Percentiles rank a stretch among this genome's conserved stretches.
phyloP scores from a whole-genome alignment of 2,329 filamentous ascomycete species.

The Aspergillus ibericus region DNA sequence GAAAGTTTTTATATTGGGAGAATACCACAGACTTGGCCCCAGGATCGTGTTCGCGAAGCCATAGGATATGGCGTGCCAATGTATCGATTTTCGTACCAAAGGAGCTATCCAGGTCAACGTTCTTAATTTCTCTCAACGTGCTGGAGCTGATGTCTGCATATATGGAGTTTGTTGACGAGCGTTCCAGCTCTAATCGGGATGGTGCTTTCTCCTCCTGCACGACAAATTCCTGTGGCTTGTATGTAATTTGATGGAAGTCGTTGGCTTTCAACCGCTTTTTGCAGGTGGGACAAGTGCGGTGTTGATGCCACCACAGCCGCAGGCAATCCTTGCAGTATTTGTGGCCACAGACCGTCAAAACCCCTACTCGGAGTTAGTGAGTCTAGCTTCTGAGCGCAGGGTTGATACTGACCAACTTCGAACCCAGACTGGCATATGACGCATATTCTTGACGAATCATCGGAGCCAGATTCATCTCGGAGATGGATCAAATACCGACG shows the following conservation, averaged over 20 bases:
- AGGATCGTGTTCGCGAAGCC: constrained; percentile 79
- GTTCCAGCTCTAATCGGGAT: constrained; percentile 30
- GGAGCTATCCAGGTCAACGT: constrained; percentile 70
- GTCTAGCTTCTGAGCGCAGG: background rate
- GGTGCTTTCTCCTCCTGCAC: constrained; percentile 58
- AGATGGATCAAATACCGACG: constrained; percentile 70
- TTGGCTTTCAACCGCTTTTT: constrained; percentile 65
- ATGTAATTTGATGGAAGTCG: constrained; percentile 81
- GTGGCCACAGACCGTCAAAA: constrained; percentile 79
- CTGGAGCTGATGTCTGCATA: constrained; percentile 74
- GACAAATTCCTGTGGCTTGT: constrained; percentile 73
- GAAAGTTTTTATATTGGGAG: constrained; percentile 82
- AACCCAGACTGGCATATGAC: constrained; percentile 82
- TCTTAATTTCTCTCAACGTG: constrained; percentile 76
- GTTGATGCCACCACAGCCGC: constrained; percentile 70
- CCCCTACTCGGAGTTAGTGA: constrained; percentile 28
- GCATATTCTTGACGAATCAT: constrained; percentile 67
- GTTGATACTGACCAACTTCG: constrained; percentile 64
- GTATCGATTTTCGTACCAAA: constrained; percentile 92
- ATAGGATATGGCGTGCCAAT: constrained; percentile 75
- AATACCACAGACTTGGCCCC: constrained; percentile 93
- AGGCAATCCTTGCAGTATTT: constrained; percentile 91
- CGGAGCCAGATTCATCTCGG: constrained; percentile 61
- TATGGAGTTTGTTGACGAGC: constrained; percentile 54
- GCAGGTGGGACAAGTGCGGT: constrained; percentile 80